phyloP scores from a whole-genome alignment of 2,329 filamentous ascomycete genomes.

The Nemania serpens region DNA sequence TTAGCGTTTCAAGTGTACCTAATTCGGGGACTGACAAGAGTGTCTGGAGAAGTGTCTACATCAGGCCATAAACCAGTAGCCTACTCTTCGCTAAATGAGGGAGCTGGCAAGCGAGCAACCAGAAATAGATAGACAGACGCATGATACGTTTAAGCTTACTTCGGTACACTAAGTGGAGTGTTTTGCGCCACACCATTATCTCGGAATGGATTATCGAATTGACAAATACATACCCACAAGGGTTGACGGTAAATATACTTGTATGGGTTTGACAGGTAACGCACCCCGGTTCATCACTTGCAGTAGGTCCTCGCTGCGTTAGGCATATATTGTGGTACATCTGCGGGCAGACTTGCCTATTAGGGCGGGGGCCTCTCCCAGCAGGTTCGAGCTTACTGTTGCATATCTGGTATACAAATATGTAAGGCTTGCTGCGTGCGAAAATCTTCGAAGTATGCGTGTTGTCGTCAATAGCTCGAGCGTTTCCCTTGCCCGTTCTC shows the following conservation, averaged over 20 bases:
- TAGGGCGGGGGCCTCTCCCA: background rate
- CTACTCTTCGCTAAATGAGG: background rate
- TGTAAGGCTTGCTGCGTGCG: background rate
- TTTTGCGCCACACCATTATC: slow-evolving; percentile 5
- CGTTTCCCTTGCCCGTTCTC: background rate
- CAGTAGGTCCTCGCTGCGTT: slow-evolving; percentile 6
- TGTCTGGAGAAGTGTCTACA: background rate
- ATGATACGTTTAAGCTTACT: slow-evolving; percentile 26
- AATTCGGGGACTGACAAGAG: background rate
- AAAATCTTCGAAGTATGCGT: background rate
- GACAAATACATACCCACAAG: slow-evolving; percentile 29
- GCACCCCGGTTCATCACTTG: slow-evolving; percentile 10
- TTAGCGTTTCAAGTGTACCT: no score
- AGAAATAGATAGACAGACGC: slow-evolving; percentile 18
- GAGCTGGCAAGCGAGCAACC: slow-evolving; percentile 7
- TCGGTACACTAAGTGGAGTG: slow-evolving; percentile 9
- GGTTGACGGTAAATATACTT: slow-evolving; percentile 7
- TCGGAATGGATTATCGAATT: slow-evolving; percentile 7
- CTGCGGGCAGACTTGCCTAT: slow-evolving; percentile 22
- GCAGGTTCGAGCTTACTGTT: slow-evolving; percentile 27
- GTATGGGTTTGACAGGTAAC: slow-evolving; percentile 14
- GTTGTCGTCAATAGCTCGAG: background rate
- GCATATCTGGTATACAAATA: background rate
- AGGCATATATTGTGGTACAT: slow-evolving; percentile 1
- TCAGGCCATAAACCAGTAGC: background rate